Base-by-base conservation (phyloP, 352 stramenopile genomes). In the Phytophthora melonis region DNA sequence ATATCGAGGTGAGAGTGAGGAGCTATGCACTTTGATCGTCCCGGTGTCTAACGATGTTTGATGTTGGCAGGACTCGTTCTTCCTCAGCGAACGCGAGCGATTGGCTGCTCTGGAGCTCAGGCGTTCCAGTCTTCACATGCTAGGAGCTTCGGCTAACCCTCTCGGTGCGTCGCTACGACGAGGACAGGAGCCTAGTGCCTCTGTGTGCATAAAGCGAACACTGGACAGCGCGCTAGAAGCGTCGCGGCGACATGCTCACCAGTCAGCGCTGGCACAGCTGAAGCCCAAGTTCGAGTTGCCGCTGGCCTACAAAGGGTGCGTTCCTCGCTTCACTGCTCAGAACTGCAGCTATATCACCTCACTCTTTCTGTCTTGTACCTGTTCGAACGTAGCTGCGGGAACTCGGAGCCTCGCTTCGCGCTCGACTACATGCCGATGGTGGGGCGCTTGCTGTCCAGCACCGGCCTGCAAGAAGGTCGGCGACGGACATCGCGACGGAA, bases 351-450 rank as follows among this genome's bases (percentile, higher is more conserved):
- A n/a, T 56, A 45, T 63, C 30, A 65, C 18, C 73, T 72, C 47
- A 78, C 60, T 1, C 30, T 56, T 0, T 19, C 30, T 56, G 0
- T 19, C 50, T 68, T 66, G 11, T 54, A 53, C 32, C 21, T 69
- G 47, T n/a, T 76, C 57, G 1, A 34, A 34, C 30, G 30, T 64
- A 84, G 70, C 66, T 78, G 77, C 19, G 72, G 74, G 30, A 71
- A 72, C 41, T 77, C 77, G 30, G 83, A 81, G 58, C 27, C 72
- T 10, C 73, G 72, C 39, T 91, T 92, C 64, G 72, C 72, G 8
- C 66, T 90, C 39, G 88, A 95, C 74, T 93, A 92, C 72, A 77
- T 94, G 70, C 87, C 88, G 13, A 86, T 93, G 81, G 62, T 95
- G 47, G 77, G 80, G 50, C 80, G 78, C 27, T 74, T 95, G 57